Base-by-base conservation (phyloP, 2,329 filamentous ascomycete species). In the Fusarium palustre region DNA sequence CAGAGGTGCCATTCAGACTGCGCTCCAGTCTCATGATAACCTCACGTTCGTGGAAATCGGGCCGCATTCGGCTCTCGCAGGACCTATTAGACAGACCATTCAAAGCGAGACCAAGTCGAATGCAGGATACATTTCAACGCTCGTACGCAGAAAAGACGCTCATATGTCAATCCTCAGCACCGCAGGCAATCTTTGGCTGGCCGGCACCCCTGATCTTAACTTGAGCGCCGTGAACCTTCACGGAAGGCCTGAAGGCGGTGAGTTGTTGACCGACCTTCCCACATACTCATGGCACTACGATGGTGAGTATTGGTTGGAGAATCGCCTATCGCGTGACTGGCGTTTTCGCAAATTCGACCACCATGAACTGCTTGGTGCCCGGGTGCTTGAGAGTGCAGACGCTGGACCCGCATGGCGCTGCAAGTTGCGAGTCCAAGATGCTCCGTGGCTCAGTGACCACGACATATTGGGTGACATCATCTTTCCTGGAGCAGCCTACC, bases 281-380 rank as follows among this genome's bases (percentile, higher is more conserved):
- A 55, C 52, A 38, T 55, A 55, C 33, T 55, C 52, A 15, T 55
- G 52, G 52, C 24, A 55, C 31, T 55, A 55, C 33, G 52, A 55
- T 46, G 52, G 52, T 18, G 52, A 46, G 41, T 55, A 55, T 31
- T 55, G 52, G 52, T 46, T 39, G 52, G 52, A 55, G 31, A 55
- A 55, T 46, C 52, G 52, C 31, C 52, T 55, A 46, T 55, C 52
- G n/a, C 41, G 41, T 46, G 52, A 55, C 52, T 46, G 52, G 52
- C 41, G 52, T 30, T 46, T 55, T 24, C 52, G 52, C 52, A 55
- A 55, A 55, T 55, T 55, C 52, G 52, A 55, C 31, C 52, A 55
- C 41, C 52, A 55, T 38, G 52, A 55, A 55, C 16, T 55, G 41
- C 52, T 55, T 38, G 52, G 52, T 46, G 52, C 52, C 31, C 41